These are phyloP conservation scores for Malbranchea cinnamomea DNA, from an alignment of 2,329 filamentous ascomycete species.

Conservation along the genomic window DNA sequence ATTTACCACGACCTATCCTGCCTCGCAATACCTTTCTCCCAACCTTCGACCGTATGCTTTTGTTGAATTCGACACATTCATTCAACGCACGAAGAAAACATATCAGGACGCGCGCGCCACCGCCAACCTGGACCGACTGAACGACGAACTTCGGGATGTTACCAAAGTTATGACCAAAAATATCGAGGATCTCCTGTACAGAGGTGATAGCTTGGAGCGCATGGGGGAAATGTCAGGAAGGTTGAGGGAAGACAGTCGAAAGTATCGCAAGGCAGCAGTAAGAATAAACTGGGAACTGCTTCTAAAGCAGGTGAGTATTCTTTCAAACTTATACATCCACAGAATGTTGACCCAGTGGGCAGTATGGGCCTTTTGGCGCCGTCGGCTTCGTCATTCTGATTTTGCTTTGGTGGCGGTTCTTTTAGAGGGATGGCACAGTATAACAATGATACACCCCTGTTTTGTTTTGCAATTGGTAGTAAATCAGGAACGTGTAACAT, in stretches of 20 bases:
- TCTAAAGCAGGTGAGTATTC: slow-evolving; percentile 56
- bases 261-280: slow-evolving; percentile 84
- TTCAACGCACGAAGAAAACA: slow-evolving; percentile 78
- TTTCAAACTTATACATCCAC: neutral
- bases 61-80: slow-evolving; percentile 96
- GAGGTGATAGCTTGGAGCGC: slow-evolving; percentile 83
- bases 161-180: slow-evolving; percentile 99
- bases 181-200: slow-evolving; percentile 91
- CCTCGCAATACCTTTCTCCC: slow-evolving; percentile 56
- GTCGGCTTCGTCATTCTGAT: slow-evolving; percentile 69
- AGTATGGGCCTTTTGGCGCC: slow-evolving; percentile 79
- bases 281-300: slow-evolving; percentile 97
- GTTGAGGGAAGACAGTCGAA: slow-evolving; percentile 80
- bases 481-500: no score
- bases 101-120: slow-evolving; percentile 86
- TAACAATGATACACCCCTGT: neutral
- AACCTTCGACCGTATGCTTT: slow-evolving; percentile 83
- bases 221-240: slow-evolving; percentile 92
- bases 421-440: slow-evolving; percentile 37
- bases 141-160: slow-evolving; percentile 93
- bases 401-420: slow-evolving; percentile 88
- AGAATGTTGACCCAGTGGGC: slow-evolving; percentile 4
- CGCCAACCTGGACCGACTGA: slow-evolving; percentile 86
- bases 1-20: slow-evolving; percentile 73
- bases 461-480: no score